These are phyloP conservation scores for Sparassis latifolia DNA, from an alignment of 1,284 basidiomycete genomes.

Conservation along the genomic window DNA sequence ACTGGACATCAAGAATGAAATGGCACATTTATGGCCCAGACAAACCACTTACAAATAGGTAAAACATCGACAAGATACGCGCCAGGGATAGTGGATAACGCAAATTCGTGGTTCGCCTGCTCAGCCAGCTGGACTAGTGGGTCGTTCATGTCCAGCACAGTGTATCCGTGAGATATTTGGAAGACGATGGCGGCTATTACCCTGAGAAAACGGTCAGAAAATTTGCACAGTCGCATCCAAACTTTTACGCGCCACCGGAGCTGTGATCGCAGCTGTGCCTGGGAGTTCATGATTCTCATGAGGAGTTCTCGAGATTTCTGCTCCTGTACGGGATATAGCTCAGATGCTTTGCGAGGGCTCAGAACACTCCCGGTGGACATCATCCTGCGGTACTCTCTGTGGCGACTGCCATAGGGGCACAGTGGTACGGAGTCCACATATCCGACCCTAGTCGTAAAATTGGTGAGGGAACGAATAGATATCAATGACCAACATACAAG, in stretches of 20 bases:
- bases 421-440: background rate
- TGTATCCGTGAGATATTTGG: background rate
- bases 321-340: background rate
- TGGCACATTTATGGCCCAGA: constrained; percentile 4
- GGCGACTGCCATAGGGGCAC: background rate
- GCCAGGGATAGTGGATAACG: constrained; percentile 4
- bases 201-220: background rate
- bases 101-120: background rate
- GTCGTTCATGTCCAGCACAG: background rate
- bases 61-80: constrained; percentile 17
- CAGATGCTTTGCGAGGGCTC: background rate
- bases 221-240: no score
- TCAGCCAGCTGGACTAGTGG: background rate
- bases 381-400: background rate
- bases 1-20: constrained; percentile 7
- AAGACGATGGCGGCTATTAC: background rate
- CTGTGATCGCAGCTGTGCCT: background rate
- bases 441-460: background rate
- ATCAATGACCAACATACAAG: background rate
- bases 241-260: background rate
- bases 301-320: background rate
- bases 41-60: background rate
- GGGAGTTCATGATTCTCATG: background rate
- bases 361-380: background rate
- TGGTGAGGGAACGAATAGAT: background rate